These are phyloP conservation scores for Heliophila coronopifolia DNA, from an alignment of 441 rosid genomes.

Conservation along the genomic window DNA sequence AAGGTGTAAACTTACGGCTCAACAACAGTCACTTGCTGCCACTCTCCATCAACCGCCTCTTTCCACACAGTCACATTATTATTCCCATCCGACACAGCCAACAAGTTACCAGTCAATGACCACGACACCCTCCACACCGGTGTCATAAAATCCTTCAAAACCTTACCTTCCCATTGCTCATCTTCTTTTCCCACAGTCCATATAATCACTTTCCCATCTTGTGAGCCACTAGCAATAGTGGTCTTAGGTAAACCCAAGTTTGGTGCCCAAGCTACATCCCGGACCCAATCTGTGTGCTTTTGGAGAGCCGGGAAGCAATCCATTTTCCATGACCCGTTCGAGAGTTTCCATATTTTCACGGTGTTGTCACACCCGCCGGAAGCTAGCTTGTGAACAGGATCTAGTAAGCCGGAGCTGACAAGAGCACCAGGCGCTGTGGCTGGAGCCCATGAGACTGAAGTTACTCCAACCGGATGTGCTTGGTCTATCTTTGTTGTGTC, in stretches of 20 bases:
- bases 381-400: conserved; percentile 51
- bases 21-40: conserved; percentile 60
- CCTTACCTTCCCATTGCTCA: conserved; percentile 72
- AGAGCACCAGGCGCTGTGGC: conserved; percentile 51
- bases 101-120: conserved; percentile 76
- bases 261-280: conserved; percentile 81
- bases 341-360: conserved; percentile 70
- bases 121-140: conserved; percentile 85
- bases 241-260: conserved; percentile 89
- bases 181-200: conserved; percentile 79
- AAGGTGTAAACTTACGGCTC: conserved; percentile 43
- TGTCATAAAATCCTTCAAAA: conserved; percentile 60
- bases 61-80: conserved; percentile 70
- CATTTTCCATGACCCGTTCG: conserved; percentile 60
- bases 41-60: conserved; percentile 76
- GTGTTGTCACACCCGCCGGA: conserved; percentile 76
- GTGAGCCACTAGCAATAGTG: conserved; percentile 70
- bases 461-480: conserved; percentile 63
- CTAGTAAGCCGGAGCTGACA: conserved; percentile 44
- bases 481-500: conserved; percentile 54
- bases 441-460: conserved; percentile 62
- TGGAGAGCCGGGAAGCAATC: conserved; percentile 75
- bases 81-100: conserved; percentile 74
- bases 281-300: conserved; percentile 64
- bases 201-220: conserved; percentile 69